phyloP scores from a whole-genome alignment of 805 yeast genomes.

The Ogataea methanolica region DNA sequence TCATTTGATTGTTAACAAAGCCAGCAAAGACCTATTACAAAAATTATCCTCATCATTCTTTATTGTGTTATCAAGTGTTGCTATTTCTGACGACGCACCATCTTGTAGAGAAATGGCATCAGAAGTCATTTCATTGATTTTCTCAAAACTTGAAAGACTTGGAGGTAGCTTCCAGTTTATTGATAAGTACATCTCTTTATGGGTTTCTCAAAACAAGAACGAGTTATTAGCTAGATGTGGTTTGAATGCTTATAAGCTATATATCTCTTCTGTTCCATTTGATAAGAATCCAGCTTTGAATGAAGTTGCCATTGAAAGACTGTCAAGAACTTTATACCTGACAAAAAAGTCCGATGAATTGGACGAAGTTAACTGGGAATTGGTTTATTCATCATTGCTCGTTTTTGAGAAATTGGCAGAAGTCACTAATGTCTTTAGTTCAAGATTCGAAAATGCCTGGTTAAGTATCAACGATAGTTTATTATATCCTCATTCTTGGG shows the following conservation, averaged over 20 bases:
- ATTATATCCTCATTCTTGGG: constrained; percentile 90
- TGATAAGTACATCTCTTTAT: constrained; percentile 44
- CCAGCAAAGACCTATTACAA: constrained; percentile 52
- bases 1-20: constrained; percentile 61
- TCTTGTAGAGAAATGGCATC: constrained; percentile 84
- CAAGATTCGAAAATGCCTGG: constrained; percentile 49
- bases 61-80: constrained; percentile 71
- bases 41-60: constrained; percentile 73
- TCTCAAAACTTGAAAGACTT: constrained; percentile 40
- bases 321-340: constrained; percentile 14
- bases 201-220: constrained; percentile 59
- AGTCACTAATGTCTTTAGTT: constrained; percentile 31
- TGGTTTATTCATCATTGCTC: constrained; percentile 61
- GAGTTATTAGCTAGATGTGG: constrained; percentile 63
- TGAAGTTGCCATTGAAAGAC: constrained; percentile 24
- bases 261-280: constrained; percentile 42
- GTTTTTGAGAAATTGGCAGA: constrained; percentile 27
- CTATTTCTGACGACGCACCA: constrained; percentile 71
- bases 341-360: constrained; percentile 34
- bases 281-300: constrained; percentile 26
- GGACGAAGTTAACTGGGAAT: constrained; percentile 63
- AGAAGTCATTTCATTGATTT: constrained; percentile 49
- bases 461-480: constrained; percentile 45
- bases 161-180: constrained; percentile 26
- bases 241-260: constrained; percentile 64